Base-by-base conservation (phyloP, 1,139 yeast species). In the Sugiyamaella grinbergsii region DNA sequence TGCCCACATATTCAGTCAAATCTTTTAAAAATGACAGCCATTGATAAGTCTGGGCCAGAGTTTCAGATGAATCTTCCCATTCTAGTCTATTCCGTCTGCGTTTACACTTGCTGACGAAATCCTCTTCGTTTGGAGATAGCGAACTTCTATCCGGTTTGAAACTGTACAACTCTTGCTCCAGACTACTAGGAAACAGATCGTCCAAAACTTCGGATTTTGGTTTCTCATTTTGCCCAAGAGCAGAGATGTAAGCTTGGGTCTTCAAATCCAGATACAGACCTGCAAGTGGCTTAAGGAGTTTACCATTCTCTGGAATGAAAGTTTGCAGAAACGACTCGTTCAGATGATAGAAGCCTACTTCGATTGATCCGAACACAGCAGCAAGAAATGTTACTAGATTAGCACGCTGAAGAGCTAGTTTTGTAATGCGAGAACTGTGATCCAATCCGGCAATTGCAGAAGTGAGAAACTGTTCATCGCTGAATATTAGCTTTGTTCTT, bases 221-320 rank as follows among this genome's bases (percentile, higher is more conserved):
- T 55, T 83, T 70, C 53, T 83, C 90, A 7, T 82, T 83, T 4
- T 87, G 83, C 60, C 85, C 88, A 56, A 91, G 71, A 0, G 95
- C 96, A 0, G 96, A 84, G 22, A 93, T 90, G 63, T 83, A 93
- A 0, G 96, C 96, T 68, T 93, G 98, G 0, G 98, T 93, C 65
- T 93, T 93, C 63, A 93, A 75, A 61, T 93, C 97, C 48, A 93
- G 74, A 61, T 78, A 89, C 50, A 93, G 70, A 2, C 80, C 82
- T 0, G 95, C 90, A 59, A 87, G 95, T 5, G 86, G 81, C 65
- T 90, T 90, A 54, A 88, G 72, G 42, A 93, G 72, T 59, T 87
- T 83, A 34, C 73, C 74, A 42, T 72, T 76, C 11, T 69, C 68
- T 5, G 71, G 68, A 1, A 72, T 73, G 64, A 93, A 91, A 1